A percentile compares a stretch with the other conserved stretches of the same genome.
phyloP scores from a whole-genome alignment of 2,329 filamentous ascomycete genomes.

The Lecanoromycetidae sp. region DNA sequence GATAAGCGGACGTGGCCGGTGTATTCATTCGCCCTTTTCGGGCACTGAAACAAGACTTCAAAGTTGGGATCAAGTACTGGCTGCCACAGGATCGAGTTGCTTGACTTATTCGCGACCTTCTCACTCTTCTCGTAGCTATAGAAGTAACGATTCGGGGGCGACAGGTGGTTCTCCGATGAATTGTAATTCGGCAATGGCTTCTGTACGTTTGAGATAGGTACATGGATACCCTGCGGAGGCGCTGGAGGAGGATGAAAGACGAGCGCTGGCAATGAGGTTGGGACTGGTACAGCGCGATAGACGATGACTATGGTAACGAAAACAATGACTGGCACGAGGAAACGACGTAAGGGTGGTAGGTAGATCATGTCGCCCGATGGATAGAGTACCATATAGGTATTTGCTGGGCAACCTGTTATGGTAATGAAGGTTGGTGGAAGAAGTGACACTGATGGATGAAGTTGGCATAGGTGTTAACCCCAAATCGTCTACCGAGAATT shows the following conservation, averaged over 20 bases:
- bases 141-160: constrained; percentile 15
- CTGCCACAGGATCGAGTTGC: constrained; percentile 2
- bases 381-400: too few relatives aligned
- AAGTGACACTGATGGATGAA: too few relatives aligned
- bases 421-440: neutral
- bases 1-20: constrained; percentile 27
- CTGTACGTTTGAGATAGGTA: constrained; percentile 13
- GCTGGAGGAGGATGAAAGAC: constrained; percentile 10
- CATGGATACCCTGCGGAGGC: constrained; percentile 15
- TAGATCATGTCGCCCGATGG: constrained; percentile 20
- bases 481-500: too few relatives aligned
- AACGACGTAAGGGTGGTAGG: constrained; percentile 22
- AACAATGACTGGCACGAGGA: constrained; percentile 20
- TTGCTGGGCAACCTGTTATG: neutral
- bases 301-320: constrained; percentile 18
- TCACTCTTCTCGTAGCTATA: constrained; percentile 10
- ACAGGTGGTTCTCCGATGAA: constrained; percentile 16
- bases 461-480: too few relatives aligned
- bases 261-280: constrained; percentile 9
- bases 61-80: constrained; percentile 19
- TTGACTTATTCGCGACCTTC: constrained; percentile 2
- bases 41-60: constrained; percentile 18
- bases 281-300: constrained; percentile 14
- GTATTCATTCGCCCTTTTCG: constrained; percentile 22
- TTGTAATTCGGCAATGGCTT: constrained; percentile 13